Evolutionary conservation across 164 flowering plant genomes (phyloP), one percentile per base, ranked within the genome.

Genomic region (Stephania japonica): DNA sequence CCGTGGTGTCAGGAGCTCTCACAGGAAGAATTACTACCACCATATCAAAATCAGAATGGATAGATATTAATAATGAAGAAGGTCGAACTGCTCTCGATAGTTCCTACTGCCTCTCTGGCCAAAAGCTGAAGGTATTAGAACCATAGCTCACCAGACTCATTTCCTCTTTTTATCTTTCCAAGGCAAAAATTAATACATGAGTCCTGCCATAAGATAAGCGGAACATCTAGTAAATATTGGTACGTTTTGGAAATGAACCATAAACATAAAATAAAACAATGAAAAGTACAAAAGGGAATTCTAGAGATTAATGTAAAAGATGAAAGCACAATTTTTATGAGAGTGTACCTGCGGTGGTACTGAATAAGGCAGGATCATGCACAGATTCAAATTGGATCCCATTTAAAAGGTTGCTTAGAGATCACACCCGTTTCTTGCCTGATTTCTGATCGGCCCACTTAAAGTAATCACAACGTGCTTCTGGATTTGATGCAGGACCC

Each of bases 401-500:
- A 26, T 59, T 27, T 8, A 61, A 41, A 24, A 49, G 21, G 47
- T 23, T 7, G 25, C 23, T 59, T 10, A 53, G 3, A 42, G 14
- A 62, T 80, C 79, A 80, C 42, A 53, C 70, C 79, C 72, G 73
- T 10, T 83, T 88, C 44, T 73, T 63, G 82, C 77, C 81, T 32
- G 85, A 79, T 78, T 86, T 89, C 50, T 87, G 75, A 50, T 85
- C 78, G 61, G 91, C 94, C 99, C 99, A 94, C 78, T 87, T 85
- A 75, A 94, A 94, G 81, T 78, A 93, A 70, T 85, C 87, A 70
- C 99, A 94, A 73, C 89, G 88, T 49, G 99, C 86, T 81, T 92
- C 97, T 64, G 94, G 91, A 85, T 94, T 94, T 13, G 95, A 90
- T 73, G 94, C 72, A 72, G 99, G 99, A 69, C 99, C 99, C 99